Conservation (phyloP, 352 stramenopile species). For the Globisporangium cystogenes region DNA sequence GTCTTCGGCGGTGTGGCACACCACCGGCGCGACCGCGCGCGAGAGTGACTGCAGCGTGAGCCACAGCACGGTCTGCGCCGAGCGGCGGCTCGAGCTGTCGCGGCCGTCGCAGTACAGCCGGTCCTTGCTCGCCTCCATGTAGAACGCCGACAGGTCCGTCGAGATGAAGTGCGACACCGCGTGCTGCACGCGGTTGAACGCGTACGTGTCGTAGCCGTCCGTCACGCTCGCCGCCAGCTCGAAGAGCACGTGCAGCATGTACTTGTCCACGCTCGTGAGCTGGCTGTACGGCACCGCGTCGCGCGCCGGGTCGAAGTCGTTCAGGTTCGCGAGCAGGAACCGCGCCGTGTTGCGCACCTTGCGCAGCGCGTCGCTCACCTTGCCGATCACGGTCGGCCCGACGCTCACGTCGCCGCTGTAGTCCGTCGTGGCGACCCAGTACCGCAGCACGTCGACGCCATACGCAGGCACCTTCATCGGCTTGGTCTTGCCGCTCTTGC, state of each 20-base stretch:
- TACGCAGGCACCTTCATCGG: slow-evolving; percentile 84
- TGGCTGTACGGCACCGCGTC: slow-evolving; percentile 85
- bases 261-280: slow-evolving; percentile 92
- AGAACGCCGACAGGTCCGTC: slow-evolving; percentile 96
- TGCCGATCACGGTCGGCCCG: slow-evolving; percentile 87
- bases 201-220: slow-evolving; percentile 70
- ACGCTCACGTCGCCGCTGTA: slow-evolving; percentile 96
- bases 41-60: slow-evolving; percentile 58
- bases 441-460: slow-evolving; percentile 95
- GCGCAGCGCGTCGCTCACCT: slow-evolving; percentile 73
- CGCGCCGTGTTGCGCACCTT: slow-evolving; percentile 96
- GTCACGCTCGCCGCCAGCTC: slow-evolving; percentile 83
- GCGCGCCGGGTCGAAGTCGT: slow-evolving; percentile 88
- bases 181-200: slow-evolving; percentile 92
- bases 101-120: slow-evolving; percentile 94
- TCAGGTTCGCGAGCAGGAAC: slow-evolving; percentile 96
- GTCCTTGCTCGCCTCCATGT: slow-evolving; percentile 97
- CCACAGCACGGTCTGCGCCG: slow-evolving; percentile 87
- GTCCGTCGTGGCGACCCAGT: slow-evolving; percentile 97
- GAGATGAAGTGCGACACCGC: slow-evolving; percentile 91
- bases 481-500: slow-evolving; percentile 68
- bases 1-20: slow-evolving; percentile 96
- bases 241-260: slow-evolving; percentile 92
- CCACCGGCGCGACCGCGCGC: slow-evolving; percentile 80
- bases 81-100: slow-evolving; percentile 71